These are phyloP conservation scores for Oryza brachyantha DNA, from an alignment of 176 grass and related monocot genomes.

Conservation along the genomic window DNA sequence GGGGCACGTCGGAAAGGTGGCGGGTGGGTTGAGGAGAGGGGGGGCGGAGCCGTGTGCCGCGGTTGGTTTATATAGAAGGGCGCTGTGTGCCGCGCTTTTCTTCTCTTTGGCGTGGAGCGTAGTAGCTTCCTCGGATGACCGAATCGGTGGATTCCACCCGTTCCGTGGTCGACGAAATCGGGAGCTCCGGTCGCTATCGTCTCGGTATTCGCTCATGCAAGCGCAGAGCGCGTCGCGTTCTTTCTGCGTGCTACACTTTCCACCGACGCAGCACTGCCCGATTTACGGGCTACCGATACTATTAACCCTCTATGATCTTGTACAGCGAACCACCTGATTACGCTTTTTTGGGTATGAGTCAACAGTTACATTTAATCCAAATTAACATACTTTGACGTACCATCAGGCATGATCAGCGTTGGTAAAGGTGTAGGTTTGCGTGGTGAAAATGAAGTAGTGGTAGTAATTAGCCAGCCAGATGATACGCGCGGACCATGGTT, in stretches of 20 bases:
- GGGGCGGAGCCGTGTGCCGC: conserved; percentile 15
- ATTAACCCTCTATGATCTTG: background rate
- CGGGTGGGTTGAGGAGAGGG: background rate
- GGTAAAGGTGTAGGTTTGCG: background rate
- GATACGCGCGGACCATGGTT: conserved; percentile 24
- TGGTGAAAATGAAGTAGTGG: background rate
- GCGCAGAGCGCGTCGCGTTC: background rate
- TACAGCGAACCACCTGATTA: background rate
- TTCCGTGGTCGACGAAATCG: background rate
- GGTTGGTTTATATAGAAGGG: conserved; percentile 37
- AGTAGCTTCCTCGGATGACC: conserved; percentile 17
- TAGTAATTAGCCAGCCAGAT: too few relatives aligned
- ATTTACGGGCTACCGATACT: background rate
- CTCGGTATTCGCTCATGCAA: background rate
- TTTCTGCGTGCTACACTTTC: background rate
- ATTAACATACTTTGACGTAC: background rate
- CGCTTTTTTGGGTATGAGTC: background rate
- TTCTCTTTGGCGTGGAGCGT: too few relatives aligned
- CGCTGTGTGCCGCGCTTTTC: too few relatives aligned
- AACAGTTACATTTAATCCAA: background rate
- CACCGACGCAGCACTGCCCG: background rate
- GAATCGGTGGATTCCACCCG: background rate
- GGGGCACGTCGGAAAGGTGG: background rate
- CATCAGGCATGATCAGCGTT: background rate
- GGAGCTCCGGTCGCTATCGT: background rate